Percentiles rank a stretch among this genome's conserved stretches.
phyloP scores from a whole-genome alignment of 148 eudicot genomes.

The Vaccinium vitisidaea region DNA sequence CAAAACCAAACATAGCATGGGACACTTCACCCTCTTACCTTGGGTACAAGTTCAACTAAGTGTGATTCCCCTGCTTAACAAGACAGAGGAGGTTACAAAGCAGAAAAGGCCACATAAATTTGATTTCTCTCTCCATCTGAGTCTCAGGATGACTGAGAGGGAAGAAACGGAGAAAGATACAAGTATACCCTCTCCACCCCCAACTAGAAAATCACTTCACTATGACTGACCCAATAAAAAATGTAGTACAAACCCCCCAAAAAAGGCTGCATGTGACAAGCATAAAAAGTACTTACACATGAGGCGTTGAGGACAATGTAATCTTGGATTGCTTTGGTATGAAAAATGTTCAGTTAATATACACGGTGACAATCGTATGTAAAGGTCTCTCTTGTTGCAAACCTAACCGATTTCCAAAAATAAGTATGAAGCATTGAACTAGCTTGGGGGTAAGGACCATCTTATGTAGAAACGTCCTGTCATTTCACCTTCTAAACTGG shows the following conservation, averaged over 20 bases:
- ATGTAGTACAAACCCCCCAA: background rate
- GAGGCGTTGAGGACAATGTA: background rate
- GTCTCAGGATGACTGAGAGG: background rate
- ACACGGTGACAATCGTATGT: background rate
- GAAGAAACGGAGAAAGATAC: background rate
- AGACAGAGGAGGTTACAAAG: background rate
- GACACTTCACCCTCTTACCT: background rate
- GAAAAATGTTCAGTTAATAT: background rate
- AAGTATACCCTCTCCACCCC: background rate
- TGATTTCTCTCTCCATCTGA: background rate
- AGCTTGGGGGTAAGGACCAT: background rate
- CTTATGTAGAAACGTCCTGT: background rate
- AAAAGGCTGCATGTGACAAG: background rate
- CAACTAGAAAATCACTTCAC: background rate
- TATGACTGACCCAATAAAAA: background rate
- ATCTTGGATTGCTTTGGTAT: background rate
- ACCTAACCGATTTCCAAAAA: background rate
- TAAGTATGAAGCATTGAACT: background rate
- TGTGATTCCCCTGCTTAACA: background rate
- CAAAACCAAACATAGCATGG: background rate
- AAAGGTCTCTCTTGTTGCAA: background rate
- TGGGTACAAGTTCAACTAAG: background rate
- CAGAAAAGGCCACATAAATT: background rate
- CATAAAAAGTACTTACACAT: background rate
- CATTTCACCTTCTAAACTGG: background rate